Percentiles rank a stretch among this genome's conserved stretches.
These are phyloP conservation scores for Tilletia indica DNA, from an alignment of 1,284 basidiomycete species.

Conservation along the genomic window DNA sequence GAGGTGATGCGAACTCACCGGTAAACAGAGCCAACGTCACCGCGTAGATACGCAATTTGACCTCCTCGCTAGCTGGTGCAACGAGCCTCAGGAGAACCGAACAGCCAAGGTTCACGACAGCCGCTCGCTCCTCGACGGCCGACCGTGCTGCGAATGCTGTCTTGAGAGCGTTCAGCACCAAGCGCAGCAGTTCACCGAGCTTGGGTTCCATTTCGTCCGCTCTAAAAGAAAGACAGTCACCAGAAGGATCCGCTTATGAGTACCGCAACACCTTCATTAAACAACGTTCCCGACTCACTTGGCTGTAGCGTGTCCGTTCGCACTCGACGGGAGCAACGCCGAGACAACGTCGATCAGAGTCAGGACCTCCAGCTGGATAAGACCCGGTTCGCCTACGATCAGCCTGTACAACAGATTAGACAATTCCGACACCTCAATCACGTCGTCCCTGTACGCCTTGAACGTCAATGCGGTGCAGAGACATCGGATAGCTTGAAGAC, in stretches of 20 bases:
- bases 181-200: constrained; percentile 25
- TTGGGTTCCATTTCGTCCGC: neutral
- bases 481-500: constrained; percentile 71
- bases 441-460: constrained; percentile 72
- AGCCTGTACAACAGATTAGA: constrained; percentile 83
- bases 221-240: constrained; percentile 4
- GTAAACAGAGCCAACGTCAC: constrained; percentile 54
- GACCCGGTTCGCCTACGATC: constrained; percentile 77
- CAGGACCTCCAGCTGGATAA: constrained; percentile 72
- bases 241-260: too few species aligned
- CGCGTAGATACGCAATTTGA: constrained; percentile 79
- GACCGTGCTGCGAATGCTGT: constrained; percentile 58
- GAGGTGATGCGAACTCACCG: neutral
- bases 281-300: too few species aligned
- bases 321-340: neutral
- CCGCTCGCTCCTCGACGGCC: constrained; percentile 56
- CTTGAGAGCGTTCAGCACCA: constrained; percentile 18
- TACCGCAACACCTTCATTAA: too few species aligned
- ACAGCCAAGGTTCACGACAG: constrained; percentile 64
- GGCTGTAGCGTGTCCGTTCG: neutral
- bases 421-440: constrained; percentile 85
- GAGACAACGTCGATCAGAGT: constrained; percentile 63
- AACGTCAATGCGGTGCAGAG: constrained; percentile 76
- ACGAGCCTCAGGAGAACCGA: constrained; percentile 67
- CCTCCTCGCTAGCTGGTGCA: constrained; percentile 65